phyloP scores from a whole-genome alignment of 805 yeast genomes.

The Cyberlindnera japonica region DNA sequence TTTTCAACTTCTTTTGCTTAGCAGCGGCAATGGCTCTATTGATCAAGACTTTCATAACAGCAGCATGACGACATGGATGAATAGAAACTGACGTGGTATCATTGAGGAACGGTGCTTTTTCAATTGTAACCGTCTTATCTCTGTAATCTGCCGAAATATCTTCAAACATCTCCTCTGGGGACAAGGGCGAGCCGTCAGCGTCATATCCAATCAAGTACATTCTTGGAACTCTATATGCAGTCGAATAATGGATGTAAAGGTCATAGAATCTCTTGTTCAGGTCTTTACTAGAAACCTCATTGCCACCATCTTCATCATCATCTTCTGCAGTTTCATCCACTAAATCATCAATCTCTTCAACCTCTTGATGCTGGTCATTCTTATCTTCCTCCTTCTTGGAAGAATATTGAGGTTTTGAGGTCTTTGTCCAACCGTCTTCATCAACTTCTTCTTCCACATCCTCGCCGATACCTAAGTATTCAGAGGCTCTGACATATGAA shows the following conservation, averaged over 20 bases:
- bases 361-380: slow-evolving; percentile 22
- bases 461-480: slow-evolving; percentile 41
- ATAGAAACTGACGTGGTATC: slow-evolving; percentile 78
- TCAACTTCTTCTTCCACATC: slow-evolving; percentile 37
- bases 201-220: slow-evolving; percentile 87
- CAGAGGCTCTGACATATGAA: slow-evolving; percentile 65
- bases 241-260: slow-evolving; percentile 86
- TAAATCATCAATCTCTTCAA: slow-evolving; percentile 41
- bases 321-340: slow-evolving; percentile 43
- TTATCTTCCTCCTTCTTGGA: neutral
- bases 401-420: slow-evolving; percentile 28
- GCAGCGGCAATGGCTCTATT: slow-evolving; percentile 61
- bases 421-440: slow-evolving; percentile 59
- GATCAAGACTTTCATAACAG: slow-evolving; percentile 87
- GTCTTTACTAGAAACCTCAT: slow-evolving; percentile 30
- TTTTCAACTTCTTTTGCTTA: slow-evolving; percentile 28
- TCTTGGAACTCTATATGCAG: slow-evolving; percentile 94
- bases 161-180: slow-evolving; percentile 90
- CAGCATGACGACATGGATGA: slow-evolving; percentile 94
- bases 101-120: slow-evolving; percentile 78
- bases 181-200: slow-evolving; percentile 76
- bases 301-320: slow-evolving; percentile 34
- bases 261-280: slow-evolving; percentile 69
- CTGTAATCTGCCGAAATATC: slow-evolving; percentile 90
- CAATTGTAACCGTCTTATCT: slow-evolving; percentile 95